Conservation (phyloP, 2,329 filamentous ascomycete species). For the Fusarium anguioides region DNA sequence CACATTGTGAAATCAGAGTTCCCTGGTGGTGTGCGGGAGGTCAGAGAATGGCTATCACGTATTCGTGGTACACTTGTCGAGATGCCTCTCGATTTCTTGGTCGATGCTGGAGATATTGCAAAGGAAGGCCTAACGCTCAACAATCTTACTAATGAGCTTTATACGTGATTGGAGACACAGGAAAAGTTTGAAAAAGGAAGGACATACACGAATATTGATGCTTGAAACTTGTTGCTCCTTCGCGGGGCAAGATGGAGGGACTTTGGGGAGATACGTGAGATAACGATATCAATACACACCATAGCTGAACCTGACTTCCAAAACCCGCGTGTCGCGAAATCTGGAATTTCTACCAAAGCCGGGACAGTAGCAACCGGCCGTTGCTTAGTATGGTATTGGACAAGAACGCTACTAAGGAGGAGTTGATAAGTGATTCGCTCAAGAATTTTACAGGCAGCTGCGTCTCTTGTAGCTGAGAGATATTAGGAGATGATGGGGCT, state of each 20-base stretch:
- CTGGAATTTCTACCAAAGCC: too few relatives aligned
- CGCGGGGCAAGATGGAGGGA: too few relatives aligned
- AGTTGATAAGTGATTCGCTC: too few relatives aligned
- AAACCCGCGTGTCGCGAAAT: too few relatives aligned
- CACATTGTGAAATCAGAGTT: constrained; percentile 88
- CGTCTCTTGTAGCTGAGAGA: too few relatives aligned
- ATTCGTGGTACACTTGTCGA: constrained; percentile 81
- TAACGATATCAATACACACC: neutral
- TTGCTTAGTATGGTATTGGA: too few relatives aligned
- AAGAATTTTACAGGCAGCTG: too few relatives aligned
- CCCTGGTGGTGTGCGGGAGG: constrained; percentile 74
- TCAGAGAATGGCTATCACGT: constrained; percentile 75
- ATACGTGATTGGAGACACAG: constrained; percentile 60
- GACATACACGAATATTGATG: neutral
- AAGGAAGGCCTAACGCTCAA: constrained; percentile 82
- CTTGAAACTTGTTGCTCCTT: neutral
- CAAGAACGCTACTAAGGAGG: too few relatives aligned
- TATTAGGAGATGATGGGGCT: too few relatives aligned
- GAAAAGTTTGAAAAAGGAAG: neutral
- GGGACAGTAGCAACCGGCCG: too few relatives aligned
- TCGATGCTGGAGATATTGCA: constrained; percentile 80
- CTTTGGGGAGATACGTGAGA: too few relatives aligned
- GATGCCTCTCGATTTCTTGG: constrained; percentile 93
- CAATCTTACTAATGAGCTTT: constrained; percentile 76
- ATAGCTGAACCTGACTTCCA: neutral